phyloP scores from a whole-genome alignment of 805 yeast species.

The Pichia nanzhaoensis region DNA sequence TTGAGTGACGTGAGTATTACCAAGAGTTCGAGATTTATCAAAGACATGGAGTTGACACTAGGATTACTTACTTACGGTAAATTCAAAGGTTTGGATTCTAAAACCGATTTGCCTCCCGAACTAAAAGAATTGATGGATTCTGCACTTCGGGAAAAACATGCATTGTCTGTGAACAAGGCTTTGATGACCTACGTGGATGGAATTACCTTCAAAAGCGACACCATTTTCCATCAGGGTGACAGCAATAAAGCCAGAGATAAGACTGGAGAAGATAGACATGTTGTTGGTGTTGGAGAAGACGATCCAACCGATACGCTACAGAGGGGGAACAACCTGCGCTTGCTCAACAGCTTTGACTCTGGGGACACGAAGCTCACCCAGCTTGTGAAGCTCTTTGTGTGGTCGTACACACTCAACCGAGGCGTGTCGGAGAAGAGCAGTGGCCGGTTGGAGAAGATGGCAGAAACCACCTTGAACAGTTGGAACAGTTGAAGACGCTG shows the following conservation, averaged over 20 bases:
- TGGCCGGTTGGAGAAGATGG: not conserved
- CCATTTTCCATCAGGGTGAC: no score
- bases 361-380: constrained; percentile 20
- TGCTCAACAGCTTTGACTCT: not conserved
- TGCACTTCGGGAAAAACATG: constrained; percentile 56
- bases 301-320: constrained; percentile 2
- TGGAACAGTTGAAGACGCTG: no score
- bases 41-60: constrained; percentile 77
- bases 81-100: constrained; percentile 18
- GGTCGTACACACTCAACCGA: constrained; percentile 17
- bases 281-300: not conserved
- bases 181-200: constrained; percentile 37
- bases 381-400: constrained; percentile 24
- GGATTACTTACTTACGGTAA: constrained; percentile 54
- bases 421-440: not conserved
- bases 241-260: not conserved
- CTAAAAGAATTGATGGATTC: constrained; percentile 52
- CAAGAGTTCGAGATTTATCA: constrained; percentile 47
- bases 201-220: not conserved
- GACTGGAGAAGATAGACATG: not conserved
- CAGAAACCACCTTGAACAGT: not conserved
- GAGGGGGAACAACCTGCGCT: not conserved
- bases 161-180: constrained; percentile 62
- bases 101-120: constrained; percentile 45
- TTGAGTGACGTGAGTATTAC: constrained; percentile 26